Conservation (phyloP, 169 alveolate genomes). For the Miamiensis avidus region DNA sequence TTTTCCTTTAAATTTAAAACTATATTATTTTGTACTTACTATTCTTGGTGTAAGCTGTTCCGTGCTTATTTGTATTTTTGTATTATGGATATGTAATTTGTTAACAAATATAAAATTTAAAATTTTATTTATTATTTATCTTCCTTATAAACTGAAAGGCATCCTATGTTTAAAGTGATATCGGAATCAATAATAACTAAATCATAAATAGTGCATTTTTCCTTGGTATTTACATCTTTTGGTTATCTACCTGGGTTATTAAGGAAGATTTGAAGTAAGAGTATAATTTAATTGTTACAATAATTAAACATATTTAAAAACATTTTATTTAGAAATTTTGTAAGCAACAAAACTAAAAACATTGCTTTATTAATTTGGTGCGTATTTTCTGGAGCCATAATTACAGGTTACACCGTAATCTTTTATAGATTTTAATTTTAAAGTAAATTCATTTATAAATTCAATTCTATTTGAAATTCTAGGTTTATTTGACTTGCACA, state of each 20-base stretch:
- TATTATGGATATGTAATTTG: neutral
- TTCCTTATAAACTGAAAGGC: neutral
- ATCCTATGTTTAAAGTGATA: neutral
- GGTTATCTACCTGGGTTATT: neutral
- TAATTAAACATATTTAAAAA: no score
- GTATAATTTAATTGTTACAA: neutral
- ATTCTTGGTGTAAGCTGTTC: neutral
- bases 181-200: no score
- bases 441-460: no score
- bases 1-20: no score
- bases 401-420: conserved; percentile 6
- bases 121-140: no score
- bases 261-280: neutral
- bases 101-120: no score
- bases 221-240: neutral
- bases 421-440: no score
- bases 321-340: neutral
- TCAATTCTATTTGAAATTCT: no score
- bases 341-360: neutral
- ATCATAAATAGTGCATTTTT: neutral
- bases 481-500: neutral
- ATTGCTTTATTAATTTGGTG: conserved; percentile 2
- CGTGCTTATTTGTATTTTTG: neutral
- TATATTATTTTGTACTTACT: no score
- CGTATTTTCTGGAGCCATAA: conserved; percentile 4